Evolutionary conservation across 2,329 filamentous ascomycete genomes (phyloP).

Genomic region (Claviceps spartinae): DNA sequence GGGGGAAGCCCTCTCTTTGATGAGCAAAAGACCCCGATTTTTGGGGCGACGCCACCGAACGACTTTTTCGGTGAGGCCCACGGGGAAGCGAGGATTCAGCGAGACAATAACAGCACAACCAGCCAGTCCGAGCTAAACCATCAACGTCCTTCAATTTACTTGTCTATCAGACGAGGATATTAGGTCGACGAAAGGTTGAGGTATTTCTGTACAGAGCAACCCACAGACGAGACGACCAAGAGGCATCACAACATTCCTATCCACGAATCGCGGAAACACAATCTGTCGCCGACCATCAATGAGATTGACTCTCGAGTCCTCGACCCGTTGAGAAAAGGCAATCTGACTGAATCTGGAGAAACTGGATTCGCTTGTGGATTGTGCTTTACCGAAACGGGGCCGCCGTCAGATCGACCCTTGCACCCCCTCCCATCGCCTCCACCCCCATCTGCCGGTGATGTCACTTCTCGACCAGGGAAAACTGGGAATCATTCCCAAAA

Average conservation of each 20-base stretch:
- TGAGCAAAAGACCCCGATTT: not conserved
- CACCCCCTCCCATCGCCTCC: not conserved
- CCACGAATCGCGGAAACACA: not conserved
- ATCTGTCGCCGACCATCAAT: not conserved
- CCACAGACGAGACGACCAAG: too few species aligned
- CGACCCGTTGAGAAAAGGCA: not conserved
- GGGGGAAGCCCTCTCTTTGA: not conserved
- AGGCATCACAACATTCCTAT: not conserved
- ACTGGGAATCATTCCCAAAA: not conserved
- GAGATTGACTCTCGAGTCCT: not conserved
- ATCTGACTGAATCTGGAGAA: not conserved
- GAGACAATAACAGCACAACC: not conserved
- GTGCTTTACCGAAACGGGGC: conserved; percentile 2
- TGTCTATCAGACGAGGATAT: not conserved
- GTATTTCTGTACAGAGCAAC: too few species aligned
- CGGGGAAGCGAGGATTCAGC: not conserved
- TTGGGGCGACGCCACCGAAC: not conserved
- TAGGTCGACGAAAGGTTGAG: too few species aligned
- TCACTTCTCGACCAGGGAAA: not conserved
- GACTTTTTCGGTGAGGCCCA: conserved; percentile 1
- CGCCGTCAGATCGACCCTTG: not conserved
- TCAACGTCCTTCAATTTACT: not conserved
- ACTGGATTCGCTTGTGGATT: not conserved
- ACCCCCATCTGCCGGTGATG: not conserved
- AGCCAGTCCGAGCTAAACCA: not conserved